Evolutionary conservation across 495 filamentous ascomycete genomes (phyloP), one percentile per base, ranked within the genome.

Genomic region (Talaromyces thailandensis): DNA sequence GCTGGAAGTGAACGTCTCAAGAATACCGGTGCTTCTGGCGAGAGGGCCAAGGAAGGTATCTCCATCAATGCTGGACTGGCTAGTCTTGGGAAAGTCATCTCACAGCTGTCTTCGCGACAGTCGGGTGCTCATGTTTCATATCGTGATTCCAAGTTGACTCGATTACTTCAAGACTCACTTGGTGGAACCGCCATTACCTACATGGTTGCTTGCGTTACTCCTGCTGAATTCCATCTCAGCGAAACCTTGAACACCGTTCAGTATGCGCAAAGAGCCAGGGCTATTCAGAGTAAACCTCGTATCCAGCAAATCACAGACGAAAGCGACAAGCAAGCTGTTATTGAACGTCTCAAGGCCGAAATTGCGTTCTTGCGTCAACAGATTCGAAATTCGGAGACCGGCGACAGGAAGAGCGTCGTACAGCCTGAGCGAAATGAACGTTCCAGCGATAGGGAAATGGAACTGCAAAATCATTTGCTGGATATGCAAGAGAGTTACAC

Each of bases 141-240:
- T 73, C 92, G 94, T 43, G 94, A 99, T 74, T 99, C 94, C 14
- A 92, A 89, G 71, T 87, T 99, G 61, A 99, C 94, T 16, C 89
- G 94, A 58, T 81, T 99, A 12, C 85, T 99, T 16, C 95, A 98
- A 78, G 94, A 99, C 72, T 99, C 94, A 2, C 80, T 99, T n/a
- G 94, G 94, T 53, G 95, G 95, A 4, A 98, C 95, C 69, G 95
- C 94, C 0, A 95, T 96, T 68, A 99, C 94, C 1, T 99, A 98
- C 74, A 97, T 99, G 94, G 93, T 99, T 77, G 94, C 94, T 29
- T 99, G 94, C 75, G 93, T 99, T 25, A 98, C 91, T 6, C 94
- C 93, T 6, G 92, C 92, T 14, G 93, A 96, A 68, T 99, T 98
- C 71, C 93, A 99, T 73, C 79, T 98, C 18, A 98, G 93, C 75